Base-by-base conservation (phyloP, 1,284 basidiomycete genomes). In the Sporisorium reilianum region DNA sequence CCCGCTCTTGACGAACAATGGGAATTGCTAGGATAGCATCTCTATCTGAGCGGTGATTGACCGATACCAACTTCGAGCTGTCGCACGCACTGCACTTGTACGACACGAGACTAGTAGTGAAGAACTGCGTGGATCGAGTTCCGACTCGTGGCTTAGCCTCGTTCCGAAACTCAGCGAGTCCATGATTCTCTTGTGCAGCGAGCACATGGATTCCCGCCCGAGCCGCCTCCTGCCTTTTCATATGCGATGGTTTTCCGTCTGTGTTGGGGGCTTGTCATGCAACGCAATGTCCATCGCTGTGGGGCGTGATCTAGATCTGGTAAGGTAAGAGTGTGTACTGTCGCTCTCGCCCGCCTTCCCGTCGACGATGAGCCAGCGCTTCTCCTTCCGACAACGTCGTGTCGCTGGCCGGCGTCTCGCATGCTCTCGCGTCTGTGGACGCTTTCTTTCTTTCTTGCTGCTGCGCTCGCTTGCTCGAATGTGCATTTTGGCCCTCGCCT, bases 161-260 rank as follows among this genome's bases (percentile, higher is more conserved):
- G 38, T 14, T 20, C n/a, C 32, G 51, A 46, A 40, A 65, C 48
- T 30, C 40, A 55, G 52, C 63, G 28, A 25, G 56, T 65, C 63
- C 52, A 54, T 65, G 56, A 59, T 50, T 50, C 42, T 59, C 41
- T 55, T 38, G 40, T 59, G 55, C 51, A 58, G 50, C 56, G 25
- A 23, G 51, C 63, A 56, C 36, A 58, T 64, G 63, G 51, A 44
- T 20, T 48, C 11, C 45, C 16, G 45, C 45, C 18, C 26, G 26
- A 46, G 45, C 45, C 45, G 25, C 45, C 41, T n/a, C n/a, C n/a
- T n/a, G 41, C 6, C 36, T 46, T 25, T 23, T 12, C 25, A n/a
- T 44, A 8, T 44, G 22, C 3, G 9, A n/a, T n/a, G n/a, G n/a
- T n/a, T n/a, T n/a, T n/a, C n/a, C n/a, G n/a, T n/a, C n/a, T n/a